These are phyloP conservation scores for Remersonia thermophila DNA, from an alignment of 2,329 filamentous ascomycete species.

Conservation along the genomic window DNA sequence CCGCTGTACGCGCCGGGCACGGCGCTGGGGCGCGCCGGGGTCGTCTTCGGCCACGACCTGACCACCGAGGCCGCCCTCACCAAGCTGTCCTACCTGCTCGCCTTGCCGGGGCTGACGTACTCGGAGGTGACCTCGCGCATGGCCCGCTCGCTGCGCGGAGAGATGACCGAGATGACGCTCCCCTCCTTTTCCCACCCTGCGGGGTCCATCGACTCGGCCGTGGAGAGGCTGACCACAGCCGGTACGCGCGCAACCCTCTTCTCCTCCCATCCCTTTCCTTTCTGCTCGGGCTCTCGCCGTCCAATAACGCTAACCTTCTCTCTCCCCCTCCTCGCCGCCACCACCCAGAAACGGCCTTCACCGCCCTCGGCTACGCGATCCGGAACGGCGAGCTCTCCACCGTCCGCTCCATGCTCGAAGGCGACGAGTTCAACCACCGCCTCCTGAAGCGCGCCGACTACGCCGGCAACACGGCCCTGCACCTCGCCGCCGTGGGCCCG, in stretches of 20 bases:
- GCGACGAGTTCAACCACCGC: slow-evolving; percentile 40
- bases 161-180: slow-evolving; percentile 64
- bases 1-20: slow-evolving; percentile 69
- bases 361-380: slow-evolving; percentile 69
- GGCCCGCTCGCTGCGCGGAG: slow-evolving; percentile 65
- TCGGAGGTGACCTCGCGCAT: slow-evolving; percentile 58
- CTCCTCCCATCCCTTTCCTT: background rate
- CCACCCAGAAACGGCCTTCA: slow-evolving; percentile 48
- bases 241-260: slow-evolving; percentile 8
- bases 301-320: too few relatives aligned
- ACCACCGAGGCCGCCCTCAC: slow-evolving; percentile 85
- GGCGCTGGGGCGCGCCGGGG: slow-evolving; percentile 67
- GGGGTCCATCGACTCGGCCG: slow-evolving; percentile 33
- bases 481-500: slow-evolving; percentile 44
- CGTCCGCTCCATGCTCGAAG: slow-evolving; percentile 54
- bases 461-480: slow-evolving; percentile 61
- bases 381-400: slow-evolving; percentile 54
- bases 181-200: slow-evolving; percentile 68
- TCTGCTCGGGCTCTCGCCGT: too few relatives aligned
- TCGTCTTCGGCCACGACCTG: slow-evolving; percentile 80
- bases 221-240: slow-evolving; percentile 30
- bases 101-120: slow-evolving; percentile 48
- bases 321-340: background rate
- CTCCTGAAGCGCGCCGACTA: slow-evolving; percentile 69
- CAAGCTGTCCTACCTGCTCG: slow-evolving; percentile 78